Evolutionary conservation across 345 rosid genomes (phyloP).

Genomic region (Orychophragmus violaceus): DNA sequence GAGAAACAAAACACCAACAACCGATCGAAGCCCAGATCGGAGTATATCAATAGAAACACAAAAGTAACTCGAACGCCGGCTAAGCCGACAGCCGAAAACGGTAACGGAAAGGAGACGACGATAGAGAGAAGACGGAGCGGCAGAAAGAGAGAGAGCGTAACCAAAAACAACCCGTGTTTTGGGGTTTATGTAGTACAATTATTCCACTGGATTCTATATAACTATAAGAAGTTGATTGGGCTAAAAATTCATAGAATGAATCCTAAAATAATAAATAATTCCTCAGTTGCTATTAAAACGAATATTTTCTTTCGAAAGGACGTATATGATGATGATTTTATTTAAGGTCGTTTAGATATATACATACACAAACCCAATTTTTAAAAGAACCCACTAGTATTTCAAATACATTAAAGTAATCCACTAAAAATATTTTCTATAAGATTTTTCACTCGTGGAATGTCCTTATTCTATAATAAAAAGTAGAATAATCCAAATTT

Average conservation of each 20-base stretch:
- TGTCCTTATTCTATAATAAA: background rate
- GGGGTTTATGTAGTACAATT: too few species aligned
- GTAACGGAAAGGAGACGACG: too few species aligned
- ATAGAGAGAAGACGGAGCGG: too few species aligned
- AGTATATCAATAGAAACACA: too few species aligned
- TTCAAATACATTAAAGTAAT: background rate
- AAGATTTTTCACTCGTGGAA: background rate
- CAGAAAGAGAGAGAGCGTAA: too few species aligned
- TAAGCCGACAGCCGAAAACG: too few species aligned
- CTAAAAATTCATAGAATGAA: background rate
- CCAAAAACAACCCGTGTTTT: too few species aligned
- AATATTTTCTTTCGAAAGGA: background rate
- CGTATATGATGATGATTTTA: background rate
- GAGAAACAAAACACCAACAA: too few species aligned
- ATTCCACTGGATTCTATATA: too few species aligned
- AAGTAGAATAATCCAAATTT: background rate
- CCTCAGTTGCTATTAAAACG: background rate
- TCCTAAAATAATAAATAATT: background rate
- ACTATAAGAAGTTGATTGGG: background rate
- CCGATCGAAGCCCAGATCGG: too few species aligned
- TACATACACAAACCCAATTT: background rate
- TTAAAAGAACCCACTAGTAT: background rate
- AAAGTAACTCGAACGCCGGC: too few species aligned
- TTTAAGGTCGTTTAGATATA: slow-evolving; percentile 11
- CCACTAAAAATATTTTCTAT: background rate